phyloP scores from a whole-genome alignment of 495 filamentous ascomycete species.

The Penicillium manginii region DNA sequence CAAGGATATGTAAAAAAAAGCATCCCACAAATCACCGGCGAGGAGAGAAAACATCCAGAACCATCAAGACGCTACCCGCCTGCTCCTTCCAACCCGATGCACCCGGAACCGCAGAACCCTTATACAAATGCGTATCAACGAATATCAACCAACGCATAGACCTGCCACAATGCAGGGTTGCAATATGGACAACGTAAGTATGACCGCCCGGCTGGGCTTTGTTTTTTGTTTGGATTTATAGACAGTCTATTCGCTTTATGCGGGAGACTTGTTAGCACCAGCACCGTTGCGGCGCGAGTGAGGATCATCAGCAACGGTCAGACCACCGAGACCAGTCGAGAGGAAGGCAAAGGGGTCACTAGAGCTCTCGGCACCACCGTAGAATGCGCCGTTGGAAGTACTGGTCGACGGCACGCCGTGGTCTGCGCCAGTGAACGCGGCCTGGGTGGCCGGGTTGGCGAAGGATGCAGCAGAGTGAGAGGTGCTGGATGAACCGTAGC shows the following conservation, averaged over 20 bases:
- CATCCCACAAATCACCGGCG: constrained; percentile 34
- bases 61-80: constrained; percentile 51
- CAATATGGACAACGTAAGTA: constrained; percentile 48
- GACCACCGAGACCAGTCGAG: constrained; percentile 74
- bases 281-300: constrained; percentile 79
- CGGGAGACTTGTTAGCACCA: constrained; percentile 53
- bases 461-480: constrained; percentile 87
- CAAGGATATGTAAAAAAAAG: constrained; percentile 17
- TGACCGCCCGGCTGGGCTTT: constrained; percentile 26
- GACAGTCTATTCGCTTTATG: constrained; percentile 35
- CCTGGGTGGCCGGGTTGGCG: constrained; percentile 89
- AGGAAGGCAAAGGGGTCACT: constrained; percentile 91
- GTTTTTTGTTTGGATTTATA: constrained; percentile 8
- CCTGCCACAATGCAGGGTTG: constrained; percentile 45
- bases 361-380: constrained; percentile 59
- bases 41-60: constrained; percentile 38
- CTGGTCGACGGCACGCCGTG: constrained; percentile 62
- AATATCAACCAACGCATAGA: constrained; percentile 66
- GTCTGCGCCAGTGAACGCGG: constrained; percentile 84
- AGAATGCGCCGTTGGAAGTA: constrained; percentile 58
- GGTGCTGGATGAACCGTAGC: constrained; percentile 64
- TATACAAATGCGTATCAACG: constrained; percentile 59
- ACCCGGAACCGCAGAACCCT: constrained; percentile 54
- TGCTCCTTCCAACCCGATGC: constrained; percentile 56
- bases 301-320: constrained; percentile 77